Base-by-base conservation (phyloP, 2,329 filamentous ascomycete genomes). In the Cladorrhinum sp. region DNA sequence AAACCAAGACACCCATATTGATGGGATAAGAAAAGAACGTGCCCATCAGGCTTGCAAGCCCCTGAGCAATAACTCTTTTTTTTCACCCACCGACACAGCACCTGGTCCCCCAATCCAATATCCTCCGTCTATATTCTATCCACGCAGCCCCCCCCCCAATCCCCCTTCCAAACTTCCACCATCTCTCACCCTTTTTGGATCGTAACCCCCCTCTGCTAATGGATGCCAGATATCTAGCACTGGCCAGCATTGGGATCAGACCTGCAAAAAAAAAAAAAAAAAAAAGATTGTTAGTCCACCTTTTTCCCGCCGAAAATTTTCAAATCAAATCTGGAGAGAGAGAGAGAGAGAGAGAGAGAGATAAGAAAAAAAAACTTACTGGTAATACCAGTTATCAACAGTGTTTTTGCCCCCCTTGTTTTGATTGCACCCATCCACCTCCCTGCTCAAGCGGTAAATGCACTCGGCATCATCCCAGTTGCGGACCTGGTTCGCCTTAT, bases 321-420 rank as follows among this genome's bases (percentile, higher is more conserved):
- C 38, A 16, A 45, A 45, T 13, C 18, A 13, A 7, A 50, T 22
- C 45, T 9, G 2, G 45, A 50, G 7, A 24, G 45, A 48, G 18
- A 48, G 41, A 48, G 41, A 7, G 41, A 48, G 41, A 48, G 13
- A 20, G 18, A 48, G 16, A 48, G 18, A 48, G 16, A 48, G 16
- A n/a, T 6, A 48, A 51, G n/a, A 51, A 51, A 51, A n/a, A 51
- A 32, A 52, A 20, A 52, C 50, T 52, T 8, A 52, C 50, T n/a
- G 13, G 16, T 29, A 52, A 29, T n/a, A 29, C 50, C 50, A 52
- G 24, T 32, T 32, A 12, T 52, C 50, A 18, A 32, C 25, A 20
- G 25, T 36, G 25, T 5, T 52, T 12, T 32, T 18, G 7, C 50
- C 50, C 10, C 50, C 50, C 50, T 32, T 52, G 50, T 52, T 27